These are phyloP conservation scores for Emmonsiellopsis sp. DNA, from an alignment of 2,329 filamentous ascomycete species.

Conservation along the genomic window DNA sequence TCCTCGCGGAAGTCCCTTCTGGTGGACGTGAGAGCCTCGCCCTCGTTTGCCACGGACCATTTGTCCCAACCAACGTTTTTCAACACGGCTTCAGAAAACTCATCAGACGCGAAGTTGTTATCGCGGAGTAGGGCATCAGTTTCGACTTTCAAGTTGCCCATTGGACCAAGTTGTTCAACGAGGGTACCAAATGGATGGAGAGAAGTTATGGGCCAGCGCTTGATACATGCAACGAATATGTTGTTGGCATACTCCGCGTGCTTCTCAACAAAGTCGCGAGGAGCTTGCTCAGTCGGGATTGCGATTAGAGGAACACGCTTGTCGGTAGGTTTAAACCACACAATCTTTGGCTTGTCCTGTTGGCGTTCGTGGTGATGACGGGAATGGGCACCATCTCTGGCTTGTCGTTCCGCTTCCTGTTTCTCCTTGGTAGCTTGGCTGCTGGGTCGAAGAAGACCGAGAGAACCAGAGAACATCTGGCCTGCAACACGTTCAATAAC, in stretches of 20 bases:
- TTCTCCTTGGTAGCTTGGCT: conserved; percentile 99
- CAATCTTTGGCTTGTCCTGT: conserved; percentile 98
- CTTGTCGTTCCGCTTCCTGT: conserved; percentile 90
- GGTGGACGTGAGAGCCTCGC: conserved; percentile 59
- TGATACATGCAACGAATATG: conserved; percentile 98
- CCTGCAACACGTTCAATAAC: conserved; percentile 95
- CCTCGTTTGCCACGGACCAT: conserved; percentile 79
- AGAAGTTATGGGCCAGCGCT: conserved; percentile 99
- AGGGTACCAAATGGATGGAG: conserved; percentile 96
- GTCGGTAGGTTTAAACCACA: conserved; percentile 99
- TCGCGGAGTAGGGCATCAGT: conserved; percentile 93
- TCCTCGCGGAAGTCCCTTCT: conserved; percentile 88
- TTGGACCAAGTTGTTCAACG: conserved; percentile 91
- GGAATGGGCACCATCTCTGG: conserved; percentile 69
- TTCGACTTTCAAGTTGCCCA: conserved; percentile 95
- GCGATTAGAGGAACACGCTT: conserved; percentile 97
- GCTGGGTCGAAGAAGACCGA: conserved; percentile 87
- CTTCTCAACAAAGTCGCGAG: conserved; percentile 95
- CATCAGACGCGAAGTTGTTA: conserved; percentile 97
- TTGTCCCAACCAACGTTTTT: conserved; percentile 88
- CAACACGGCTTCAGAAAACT: conserved; percentile 92
- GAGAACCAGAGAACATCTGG: conserved; percentile 97
- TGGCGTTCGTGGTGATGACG: conserved; percentile 69
- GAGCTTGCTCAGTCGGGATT: conserved; percentile 95
- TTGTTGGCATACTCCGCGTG: conserved; percentile 95